These are phyloP conservation scores for Perkinsus olseni DNA, from an alignment of 169 alveolate species.

Conservation along the genomic window DNA sequence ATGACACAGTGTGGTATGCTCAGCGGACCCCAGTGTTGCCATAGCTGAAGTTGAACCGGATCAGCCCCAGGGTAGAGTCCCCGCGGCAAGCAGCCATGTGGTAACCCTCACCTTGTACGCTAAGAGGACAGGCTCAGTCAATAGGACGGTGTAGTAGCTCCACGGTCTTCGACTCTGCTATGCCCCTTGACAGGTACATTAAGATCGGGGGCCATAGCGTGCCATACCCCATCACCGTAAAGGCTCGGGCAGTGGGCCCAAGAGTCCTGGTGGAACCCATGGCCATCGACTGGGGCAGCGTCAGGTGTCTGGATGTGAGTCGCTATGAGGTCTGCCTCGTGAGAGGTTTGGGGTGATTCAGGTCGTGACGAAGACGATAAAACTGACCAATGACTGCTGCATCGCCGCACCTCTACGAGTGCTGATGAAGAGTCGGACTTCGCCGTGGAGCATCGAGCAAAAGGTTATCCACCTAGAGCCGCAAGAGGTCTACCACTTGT, in stretches of 20 bases:
- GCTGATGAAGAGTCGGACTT: constrained; percentile 67
- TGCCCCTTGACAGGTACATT: constrained; percentile 40
- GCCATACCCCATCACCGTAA: not conserved
- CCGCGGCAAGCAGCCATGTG: constrained; percentile 58
- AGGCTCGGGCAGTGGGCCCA: constrained; percentile 31
- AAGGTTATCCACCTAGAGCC: constrained; percentile 73
- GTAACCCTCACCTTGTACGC: constrained; percentile 65
- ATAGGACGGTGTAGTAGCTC: constrained; percentile 64
- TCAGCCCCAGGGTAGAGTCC: constrained; percentile 71
- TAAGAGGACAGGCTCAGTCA: constrained; percentile 55
- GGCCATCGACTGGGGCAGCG: constrained; percentile 43
- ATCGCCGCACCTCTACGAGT: constrained; percentile 83
- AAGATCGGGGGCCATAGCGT: constrained; percentile 55
- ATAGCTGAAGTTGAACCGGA: constrained; percentile 72
- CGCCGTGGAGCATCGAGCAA: constrained; percentile 68
- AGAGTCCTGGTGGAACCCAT: constrained; percentile 20
- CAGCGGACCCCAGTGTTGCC: constrained; percentile 63
- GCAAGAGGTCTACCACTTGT: constrained; percentile 61
- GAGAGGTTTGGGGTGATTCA: constrained; percentile 53
- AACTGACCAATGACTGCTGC: constrained; percentile 72
- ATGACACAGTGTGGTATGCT: not conserved
- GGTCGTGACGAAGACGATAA: constrained; percentile 59
- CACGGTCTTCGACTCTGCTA: no score
- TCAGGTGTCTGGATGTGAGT: constrained; percentile 40
- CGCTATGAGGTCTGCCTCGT: no score